A percentile compares a stretch with the other conserved stretches of the same genome.
Evolutionary conservation across 495 filamentous ascomycete genomes (phyloP).

Genomic region (Gamarada debralockiae): DNA sequence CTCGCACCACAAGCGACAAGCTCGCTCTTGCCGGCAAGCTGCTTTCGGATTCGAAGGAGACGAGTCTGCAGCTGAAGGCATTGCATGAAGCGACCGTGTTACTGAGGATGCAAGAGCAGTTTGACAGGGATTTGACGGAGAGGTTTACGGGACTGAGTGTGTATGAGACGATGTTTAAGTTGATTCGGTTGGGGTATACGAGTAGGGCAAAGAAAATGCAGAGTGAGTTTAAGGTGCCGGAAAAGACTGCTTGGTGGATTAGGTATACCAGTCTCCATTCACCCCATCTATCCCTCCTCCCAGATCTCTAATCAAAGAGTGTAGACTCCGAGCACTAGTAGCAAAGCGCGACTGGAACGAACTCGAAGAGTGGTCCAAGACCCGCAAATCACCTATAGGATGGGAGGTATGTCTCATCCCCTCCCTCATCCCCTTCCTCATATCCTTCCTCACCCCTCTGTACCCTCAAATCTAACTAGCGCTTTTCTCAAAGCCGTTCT

Average conservation of each 20-base stretch:
- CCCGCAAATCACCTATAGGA: constrained; percentile 82
- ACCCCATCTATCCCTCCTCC: background rate
- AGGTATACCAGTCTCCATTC: constrained; percentile 31
- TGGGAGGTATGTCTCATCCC: constrained; percentile 57
- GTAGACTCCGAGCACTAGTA: constrained; percentile 78
- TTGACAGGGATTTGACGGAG: constrained; percentile 79
- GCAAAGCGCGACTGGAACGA: constrained; percentile 87
- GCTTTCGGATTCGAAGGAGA: constrained; percentile 78
- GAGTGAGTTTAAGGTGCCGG: constrained; percentile 87
- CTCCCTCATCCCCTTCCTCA: constrained; percentile 33
- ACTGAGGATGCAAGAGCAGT: constrained; percentile 75
- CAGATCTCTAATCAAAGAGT: background rate
- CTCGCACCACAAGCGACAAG: constrained; percentile 66
- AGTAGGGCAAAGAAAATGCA: constrained; percentile 82
- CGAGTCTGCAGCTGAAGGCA: constrained; percentile 66
- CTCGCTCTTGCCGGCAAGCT: constrained; percentile 79
- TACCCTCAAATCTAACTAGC: too few relatives aligned
- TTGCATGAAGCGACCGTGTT: constrained; percentile 75
- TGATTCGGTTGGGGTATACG: constrained; percentile 69
- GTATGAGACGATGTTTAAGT: constrained; percentile 85
- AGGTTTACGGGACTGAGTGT: constrained; percentile 75
- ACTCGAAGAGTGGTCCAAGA: constrained; percentile 75
- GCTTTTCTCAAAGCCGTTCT: constrained; percentile 61
- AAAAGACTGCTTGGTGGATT: constrained; percentile 88
- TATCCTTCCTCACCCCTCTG: too few relatives aligned